Conservation (phyloP, 148 eudicot species). For the Spergularia marina region DNA sequence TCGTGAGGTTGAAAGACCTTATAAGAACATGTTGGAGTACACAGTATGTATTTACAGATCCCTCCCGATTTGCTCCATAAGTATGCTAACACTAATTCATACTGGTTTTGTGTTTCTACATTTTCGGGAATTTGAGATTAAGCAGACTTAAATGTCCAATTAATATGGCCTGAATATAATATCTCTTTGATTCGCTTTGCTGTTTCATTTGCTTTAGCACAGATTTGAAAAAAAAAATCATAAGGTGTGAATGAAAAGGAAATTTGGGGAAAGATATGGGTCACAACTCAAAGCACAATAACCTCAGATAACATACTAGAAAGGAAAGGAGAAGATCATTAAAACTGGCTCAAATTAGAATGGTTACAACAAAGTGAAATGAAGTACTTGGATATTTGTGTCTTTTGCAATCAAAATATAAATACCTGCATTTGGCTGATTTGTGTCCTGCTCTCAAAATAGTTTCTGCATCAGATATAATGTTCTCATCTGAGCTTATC, state of each 20-base stretch:
- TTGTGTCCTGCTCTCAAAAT: neutral
- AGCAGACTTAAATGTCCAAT: neutral
- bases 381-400: neutral
- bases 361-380: too few relatives aligned
- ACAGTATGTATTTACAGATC: slow-evolving; percentile 46
- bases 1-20: slow-evolving; percentile 98
- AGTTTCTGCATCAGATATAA: neutral
- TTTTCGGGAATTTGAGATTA: neutral
- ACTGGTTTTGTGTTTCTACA: neutral
- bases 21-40: slow-evolving; percentile 93
- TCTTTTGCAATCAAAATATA: neutral
- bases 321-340: too few relatives aligned
- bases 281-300: too few relatives aligned
- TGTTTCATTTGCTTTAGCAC: too few relatives aligned
- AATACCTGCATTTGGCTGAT: neutral
- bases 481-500: too few relatives aligned
- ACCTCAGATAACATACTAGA: too few relatives aligned
- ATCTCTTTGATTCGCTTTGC: too few relatives aligned
- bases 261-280: too few relatives aligned
- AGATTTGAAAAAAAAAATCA: too few relatives aligned
- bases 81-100: slow-evolving; percentile 10
- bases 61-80: neutral
- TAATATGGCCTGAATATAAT: too few relatives aligned
- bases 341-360: too few relatives aligned
- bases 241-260: too few relatives aligned